phyloP scores from a whole-genome alignment of 805 yeast species.

The Hanseniaspora opuntiae region DNA sequence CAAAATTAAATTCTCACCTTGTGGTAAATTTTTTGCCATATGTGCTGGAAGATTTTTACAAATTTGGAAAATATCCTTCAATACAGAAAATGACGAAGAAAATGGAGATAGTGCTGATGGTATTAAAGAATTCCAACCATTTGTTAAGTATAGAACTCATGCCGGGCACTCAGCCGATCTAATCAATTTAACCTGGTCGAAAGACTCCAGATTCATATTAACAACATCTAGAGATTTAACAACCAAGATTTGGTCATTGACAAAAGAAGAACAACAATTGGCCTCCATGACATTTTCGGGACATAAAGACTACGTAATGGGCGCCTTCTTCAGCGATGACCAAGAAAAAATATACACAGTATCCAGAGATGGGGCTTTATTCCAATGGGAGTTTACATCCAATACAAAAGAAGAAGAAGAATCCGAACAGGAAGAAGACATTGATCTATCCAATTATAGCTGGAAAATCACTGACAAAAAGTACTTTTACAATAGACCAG shows the following conservation, averaged over 20 bases:
- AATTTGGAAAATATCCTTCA: slow-evolving; percentile 50
- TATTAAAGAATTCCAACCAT: slow-evolving; percentile 80
- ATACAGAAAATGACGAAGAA: slow-evolving; percentile 61
- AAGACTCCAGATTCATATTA: slow-evolving; percentile 75
- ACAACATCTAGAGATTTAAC: slow-evolving; percentile 85
- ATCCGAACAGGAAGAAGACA: slow-evolving; percentile 30
- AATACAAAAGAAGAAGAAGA: slow-evolving; percentile 36
- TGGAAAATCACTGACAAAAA: slow-evolving; percentile 79
- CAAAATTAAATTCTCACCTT: slow-evolving; percentile 73
- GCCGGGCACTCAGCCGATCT: slow-evolving; percentile 88
- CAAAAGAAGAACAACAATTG: slow-evolving; percentile 46
- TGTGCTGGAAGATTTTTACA: slow-evolving; percentile 74
- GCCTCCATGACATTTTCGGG: slow-evolving; percentile 85
- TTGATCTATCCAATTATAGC: slow-evolving; percentile 32
- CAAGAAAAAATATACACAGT: slow-evolving; percentile 87
- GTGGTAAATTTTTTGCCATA: slow-evolving; percentile 75
- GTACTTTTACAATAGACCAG: slow-evolving; percentile 49
- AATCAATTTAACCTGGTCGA: slow-evolving; percentile 71
- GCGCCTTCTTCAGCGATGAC: slow-evolving; percentile 72
- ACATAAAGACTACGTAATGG: slow-evolving; percentile 76
- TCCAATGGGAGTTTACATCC: slow-evolving; percentile 76
- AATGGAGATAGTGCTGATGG: slow-evolving; percentile 11
- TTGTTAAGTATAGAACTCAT: slow-evolving; percentile 75
- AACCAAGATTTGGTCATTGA: slow-evolving; percentile 66
- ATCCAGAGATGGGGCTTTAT: slow-evolving; percentile 87